These are phyloP conservation scores for Cryphonectria naterciae DNA, from an alignment of 2,329 filamentous ascomycete genomes.

Conservation along the genomic window DNA sequence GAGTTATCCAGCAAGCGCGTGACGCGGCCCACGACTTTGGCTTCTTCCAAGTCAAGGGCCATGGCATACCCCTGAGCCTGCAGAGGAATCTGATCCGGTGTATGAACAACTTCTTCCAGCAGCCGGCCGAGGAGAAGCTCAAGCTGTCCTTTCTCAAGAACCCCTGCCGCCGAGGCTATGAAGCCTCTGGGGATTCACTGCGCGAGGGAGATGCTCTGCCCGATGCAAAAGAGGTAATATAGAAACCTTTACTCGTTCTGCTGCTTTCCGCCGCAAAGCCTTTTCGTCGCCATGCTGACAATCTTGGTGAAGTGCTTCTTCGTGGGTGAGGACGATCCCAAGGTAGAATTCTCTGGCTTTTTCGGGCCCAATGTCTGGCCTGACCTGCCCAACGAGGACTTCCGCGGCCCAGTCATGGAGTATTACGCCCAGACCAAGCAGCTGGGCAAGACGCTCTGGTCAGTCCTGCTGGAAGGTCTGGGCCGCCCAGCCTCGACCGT, in stretches of 20 bases:
- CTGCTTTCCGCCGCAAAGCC: too few species aligned
- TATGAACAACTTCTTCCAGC: conserved; percentile 28
- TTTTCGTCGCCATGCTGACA: background rate
- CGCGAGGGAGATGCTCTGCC: conserved; percentile 33
- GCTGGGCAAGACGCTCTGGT: conserved; percentile 35
- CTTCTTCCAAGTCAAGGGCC: conserved; percentile 34
- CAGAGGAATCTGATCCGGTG: conserved; percentile 26
- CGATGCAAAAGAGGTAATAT: conserved; percentile 35
- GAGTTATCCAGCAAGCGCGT: conserved; percentile 30
- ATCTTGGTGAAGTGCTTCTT: conserved; percentile 30
- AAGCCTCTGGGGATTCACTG: conserved; percentile 30
- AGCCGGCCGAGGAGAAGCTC: conserved; percentile 32
- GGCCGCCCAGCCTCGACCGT: conserved; percentile 29
- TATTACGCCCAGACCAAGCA: conserved; percentile 34
- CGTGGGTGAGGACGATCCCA: conserved; percentile 34
- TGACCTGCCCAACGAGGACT: conserved; percentile 35
- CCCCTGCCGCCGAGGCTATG: conserved; percentile 35
- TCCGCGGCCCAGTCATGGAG: conserved; percentile 34
- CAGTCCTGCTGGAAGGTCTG: conserved; percentile 35
- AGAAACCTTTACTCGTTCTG: too few species aligned
- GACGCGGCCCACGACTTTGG: conserved; percentile 29
- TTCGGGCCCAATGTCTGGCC: conserved; percentile 41
- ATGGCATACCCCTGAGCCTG: conserved; percentile 30
- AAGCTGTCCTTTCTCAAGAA: conserved; percentile 33
- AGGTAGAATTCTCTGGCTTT: conserved; percentile 32